Evolutionary conservation across 2,329 filamentous ascomycete genomes (phyloP).

Genomic region (Helotiales sp.): DNA sequence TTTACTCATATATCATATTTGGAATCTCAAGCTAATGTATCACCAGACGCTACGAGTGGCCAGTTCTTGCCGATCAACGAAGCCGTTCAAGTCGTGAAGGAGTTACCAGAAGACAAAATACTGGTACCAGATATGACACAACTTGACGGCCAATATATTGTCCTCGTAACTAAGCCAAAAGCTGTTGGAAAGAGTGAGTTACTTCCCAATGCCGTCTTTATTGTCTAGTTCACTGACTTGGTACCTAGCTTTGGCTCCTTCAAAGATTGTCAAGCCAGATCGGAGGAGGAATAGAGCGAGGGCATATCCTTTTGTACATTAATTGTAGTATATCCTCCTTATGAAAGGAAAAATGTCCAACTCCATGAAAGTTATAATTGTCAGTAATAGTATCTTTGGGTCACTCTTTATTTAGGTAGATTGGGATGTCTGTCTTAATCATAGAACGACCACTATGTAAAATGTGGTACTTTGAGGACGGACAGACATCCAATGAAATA

Average conservation of each 20-base stretch:
- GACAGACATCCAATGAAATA: no score
- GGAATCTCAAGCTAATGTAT: no score
- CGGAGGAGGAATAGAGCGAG: neutral
- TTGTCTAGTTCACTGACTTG: neutral
- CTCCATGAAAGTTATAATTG: no score
- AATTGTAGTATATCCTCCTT: neutral
- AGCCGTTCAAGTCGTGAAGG: slow-evolving; percentile 11
- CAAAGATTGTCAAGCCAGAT: neutral
- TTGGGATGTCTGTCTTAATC: no score
- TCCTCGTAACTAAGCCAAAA: slow-evolving; percentile 17
- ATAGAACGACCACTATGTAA: no score
- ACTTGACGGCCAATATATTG: slow-evolving; percentile 23
- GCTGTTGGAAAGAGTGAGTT: slow-evolving; percentile 20
- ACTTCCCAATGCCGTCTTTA: no score
- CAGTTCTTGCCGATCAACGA: slow-evolving; percentile 14
- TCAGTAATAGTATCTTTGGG: no score
- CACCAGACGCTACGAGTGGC: slow-evolving; percentile 20
- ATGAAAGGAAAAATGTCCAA: neutral
- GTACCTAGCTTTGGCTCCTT: neutral
- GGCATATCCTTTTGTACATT: neutral
- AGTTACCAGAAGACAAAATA: slow-evolving; percentile 20
- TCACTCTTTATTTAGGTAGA: no score
- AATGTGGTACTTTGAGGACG: no score
- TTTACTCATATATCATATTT: no score
- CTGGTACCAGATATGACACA: slow-evolving; percentile 11